Percentiles rank a stretch among this genome's conserved stretches.
phyloP scores from a whole-genome alignment of 768 basidiomycete species.

The Asterophora parasitica region DNA sequence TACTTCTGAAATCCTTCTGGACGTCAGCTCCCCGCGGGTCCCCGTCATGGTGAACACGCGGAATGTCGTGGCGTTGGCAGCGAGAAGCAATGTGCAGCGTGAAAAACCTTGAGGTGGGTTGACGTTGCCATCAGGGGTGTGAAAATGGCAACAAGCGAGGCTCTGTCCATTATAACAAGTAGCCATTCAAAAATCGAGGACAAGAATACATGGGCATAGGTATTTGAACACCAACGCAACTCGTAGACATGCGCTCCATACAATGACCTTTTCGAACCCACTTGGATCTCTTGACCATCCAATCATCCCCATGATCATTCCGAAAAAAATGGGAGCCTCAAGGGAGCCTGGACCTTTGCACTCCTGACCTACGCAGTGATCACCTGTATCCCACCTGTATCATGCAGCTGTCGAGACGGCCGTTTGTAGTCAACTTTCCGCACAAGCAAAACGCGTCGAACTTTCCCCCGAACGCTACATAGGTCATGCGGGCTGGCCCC shows the following conservation, averaged over 20 bases:
- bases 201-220: background rate
- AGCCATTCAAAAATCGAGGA: background rate
- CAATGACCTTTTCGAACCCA: too few species aligned
- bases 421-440: conserved; percentile 36
- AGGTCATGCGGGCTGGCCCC: conserved; percentile 21
- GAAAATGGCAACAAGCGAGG: background rate
- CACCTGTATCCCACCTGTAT: conserved; percentile 35
- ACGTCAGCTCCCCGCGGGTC: background rate
- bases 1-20: background rate
- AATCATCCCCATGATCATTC: too few species aligned
- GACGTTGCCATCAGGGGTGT: background rate
- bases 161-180: background rate
- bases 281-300: background rate
- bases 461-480: conserved; percentile 34
- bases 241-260: background rate
- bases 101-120: background rate
- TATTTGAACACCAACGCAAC: background rate
- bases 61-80: background rate
- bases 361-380: conserved; percentile 11
- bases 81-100: background rate
- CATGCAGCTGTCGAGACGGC: conserved; percentile 30
- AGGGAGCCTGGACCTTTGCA: too few species aligned
- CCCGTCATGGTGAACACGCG: background rate
- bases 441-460: conserved; percentile 39
- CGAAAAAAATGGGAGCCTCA: too few species aligned